These are phyloP conservation scores for Clonostachys rosea DNA, from an alignment of 2,329 filamentous ascomycete species.

Conservation along the genomic window DNA sequence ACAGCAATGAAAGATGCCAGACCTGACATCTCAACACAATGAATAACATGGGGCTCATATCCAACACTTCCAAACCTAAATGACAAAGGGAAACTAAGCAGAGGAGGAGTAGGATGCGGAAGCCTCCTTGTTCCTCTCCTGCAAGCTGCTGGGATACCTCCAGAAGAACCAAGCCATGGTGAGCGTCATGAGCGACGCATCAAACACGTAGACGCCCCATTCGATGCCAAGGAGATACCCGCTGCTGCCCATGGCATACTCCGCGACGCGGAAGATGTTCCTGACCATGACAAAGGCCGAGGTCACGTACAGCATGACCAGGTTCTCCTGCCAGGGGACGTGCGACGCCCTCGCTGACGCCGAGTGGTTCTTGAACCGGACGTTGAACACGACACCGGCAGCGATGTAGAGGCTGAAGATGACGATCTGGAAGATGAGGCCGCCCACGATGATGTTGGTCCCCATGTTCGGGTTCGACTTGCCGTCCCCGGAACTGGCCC, in stretches of 20 bases:
- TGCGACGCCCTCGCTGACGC: slow-evolving; percentile 4
- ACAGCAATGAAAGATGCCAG: no score
- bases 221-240: slow-evolving; percentile 32
- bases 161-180: no score
- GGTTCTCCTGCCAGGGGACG: slow-evolving; percentile 19
- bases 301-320: slow-evolving; percentile 26
- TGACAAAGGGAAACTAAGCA: no score
- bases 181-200: slow-evolving; percentile 25
- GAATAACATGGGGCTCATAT: no score
- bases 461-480: slow-evolving; percentile 14
- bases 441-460: slow-evolving; percentile 43
- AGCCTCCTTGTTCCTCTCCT: neutral
- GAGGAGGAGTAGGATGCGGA: neutral
- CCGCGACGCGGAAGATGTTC: slow-evolving; percentile 37
- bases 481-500: neutral
- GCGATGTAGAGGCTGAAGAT: slow-evolving; percentile 49
- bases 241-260: slow-evolving; percentile 32
- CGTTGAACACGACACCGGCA: slow-evolving; percentile 36
- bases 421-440: slow-evolving; percentile 48
- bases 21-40: no score
- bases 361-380: slow-evolving; percentile 6
- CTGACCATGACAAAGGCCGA: slow-evolving; percentile 32
- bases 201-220: slow-evolving; percentile 32
- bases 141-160: neutral
- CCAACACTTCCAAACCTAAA: no score